A percentile compares a stretch with the other conserved stretches of the same genome.
Evolutionary conservation across 73 alveolate genomes (phyloP).

Genomic region (Paraurostyla sp.): DNA sequence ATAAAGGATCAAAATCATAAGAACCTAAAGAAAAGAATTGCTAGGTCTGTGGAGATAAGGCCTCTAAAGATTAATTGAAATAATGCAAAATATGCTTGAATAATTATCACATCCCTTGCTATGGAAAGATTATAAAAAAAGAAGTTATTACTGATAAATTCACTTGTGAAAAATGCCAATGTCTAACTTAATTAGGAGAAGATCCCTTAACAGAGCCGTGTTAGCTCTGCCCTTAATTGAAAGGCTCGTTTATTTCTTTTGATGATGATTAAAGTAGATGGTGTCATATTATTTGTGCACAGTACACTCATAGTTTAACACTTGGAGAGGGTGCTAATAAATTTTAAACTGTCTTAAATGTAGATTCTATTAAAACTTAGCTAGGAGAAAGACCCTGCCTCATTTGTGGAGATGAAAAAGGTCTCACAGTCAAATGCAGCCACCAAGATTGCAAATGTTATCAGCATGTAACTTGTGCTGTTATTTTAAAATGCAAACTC

Average conservation of each 20-base stretch:
- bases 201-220: conserved; percentile 5
- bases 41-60: neutral
- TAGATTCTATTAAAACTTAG: neutral
- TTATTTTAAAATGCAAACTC: neutral
- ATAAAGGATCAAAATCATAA: neutral
- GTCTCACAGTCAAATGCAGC: neutral
- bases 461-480: neutral
- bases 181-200: neutral
- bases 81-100: neutral
- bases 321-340: neutral
- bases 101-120: neutral
- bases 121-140: neutral
- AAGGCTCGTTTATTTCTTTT: neutral
- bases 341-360: neutral
- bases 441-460: neutral
- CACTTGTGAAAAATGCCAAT: neutral
- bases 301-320: neutral
- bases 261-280: neutral
- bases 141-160: neutral
- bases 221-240: neutral
- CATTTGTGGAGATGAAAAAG: neutral
- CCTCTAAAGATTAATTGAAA: neutral
- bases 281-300: neutral
- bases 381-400: neutral
- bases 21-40: neutral